Evolutionary conservation across 2,329 filamentous ascomycete species (phyloP).

Genomic region (Fusarium pininemorale): DNA sequence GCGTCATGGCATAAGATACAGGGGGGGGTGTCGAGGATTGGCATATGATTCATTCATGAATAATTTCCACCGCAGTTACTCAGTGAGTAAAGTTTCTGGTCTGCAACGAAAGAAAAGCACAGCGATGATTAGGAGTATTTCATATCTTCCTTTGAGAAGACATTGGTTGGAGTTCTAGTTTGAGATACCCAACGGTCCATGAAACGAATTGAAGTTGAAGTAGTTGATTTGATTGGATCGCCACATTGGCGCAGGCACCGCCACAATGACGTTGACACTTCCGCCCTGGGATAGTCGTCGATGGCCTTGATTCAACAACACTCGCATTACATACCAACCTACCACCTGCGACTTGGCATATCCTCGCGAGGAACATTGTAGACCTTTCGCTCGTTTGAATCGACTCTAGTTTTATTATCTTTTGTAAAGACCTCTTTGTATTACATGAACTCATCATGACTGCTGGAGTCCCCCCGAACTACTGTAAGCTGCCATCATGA

Average conservation of each 20-base stretch:
- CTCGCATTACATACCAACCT: constrained; percentile 8
- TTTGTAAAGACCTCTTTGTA: neutral
- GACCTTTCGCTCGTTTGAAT: constrained; percentile 15
- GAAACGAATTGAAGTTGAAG: constrained; percentile 9
- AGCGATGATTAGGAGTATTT: constrained; percentile 10
- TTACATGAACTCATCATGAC: constrained; percentile 43
- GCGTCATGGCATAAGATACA: neutral
- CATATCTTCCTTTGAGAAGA: constrained; percentile 11
- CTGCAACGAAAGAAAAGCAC: constrained; percentile 1
- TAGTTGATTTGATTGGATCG: constrained; percentile 28
- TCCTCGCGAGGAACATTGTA: neutral
- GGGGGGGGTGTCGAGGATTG: neutral
- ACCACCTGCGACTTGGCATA: constrained; percentile 19
- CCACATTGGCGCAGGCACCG: constrained; percentile 45
- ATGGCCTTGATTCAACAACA: constrained; percentile 19
- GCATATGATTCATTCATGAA: neutral
- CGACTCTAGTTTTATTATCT: neutral
- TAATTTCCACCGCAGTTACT: neutral
- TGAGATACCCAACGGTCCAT: constrained; percentile 29
- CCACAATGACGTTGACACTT: constrained; percentile 56
- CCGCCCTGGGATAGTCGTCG: constrained; percentile 11
- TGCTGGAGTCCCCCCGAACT: constrained; percentile 61
- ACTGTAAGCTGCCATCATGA: constrained; percentile 58
- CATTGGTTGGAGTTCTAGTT: constrained; percentile 25
- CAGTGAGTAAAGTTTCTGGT: neutral